Base-by-base conservation (phyloP, 192 early-diverging fungal genomes). In the Coemansia sp. region DNA sequence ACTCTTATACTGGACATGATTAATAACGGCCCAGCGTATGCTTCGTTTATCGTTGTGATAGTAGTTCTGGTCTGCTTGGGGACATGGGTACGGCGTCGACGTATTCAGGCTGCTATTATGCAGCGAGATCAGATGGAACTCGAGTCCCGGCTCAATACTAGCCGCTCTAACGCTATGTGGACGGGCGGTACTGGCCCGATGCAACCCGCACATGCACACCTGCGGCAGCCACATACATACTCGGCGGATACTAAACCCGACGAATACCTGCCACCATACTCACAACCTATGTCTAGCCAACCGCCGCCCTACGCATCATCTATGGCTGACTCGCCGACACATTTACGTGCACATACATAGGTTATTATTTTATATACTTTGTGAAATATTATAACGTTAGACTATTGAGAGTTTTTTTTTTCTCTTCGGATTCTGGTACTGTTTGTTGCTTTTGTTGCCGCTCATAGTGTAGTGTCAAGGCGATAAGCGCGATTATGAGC, bases 221-320 rank as follows among this genome's bases (percentile, higher is more conserved):
- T 68, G 27, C 31, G 32, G 10, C 58, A 44, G 45, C 68, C 60
- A 2, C 39, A 38, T 42, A 15, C 10, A 15, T 12, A 12, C 12
- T 37, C 29, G 1, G 21, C 38, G 2, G 66, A 67, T 10, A 9
- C 25, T 19, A 75, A 75, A 32, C 62, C 57, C 2, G 51, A 55
- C 2, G 73, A 75, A 37, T 69, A 75, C n/a, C 38, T 75, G 46
- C 73, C 73, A 12, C 73, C 73, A 21, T 75, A 75, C 57, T 29
- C 51, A 5, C 51, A 55, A 15, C 51, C 51, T 23, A 42, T 31
- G 4, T 0, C 27, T 29, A 14, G 27, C 1, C 51, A 64, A 23
- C 63, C 63, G 3, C 63, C 63, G 37, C 29, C 66, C 25, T 58
- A 31, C 39, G 51, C 31, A 23, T 21, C 46, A 15, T 10, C 15